phyloP scores from a whole-genome alignment of 768 basidiomycete genomes.

The Kwoniella dejecticola region DNA sequence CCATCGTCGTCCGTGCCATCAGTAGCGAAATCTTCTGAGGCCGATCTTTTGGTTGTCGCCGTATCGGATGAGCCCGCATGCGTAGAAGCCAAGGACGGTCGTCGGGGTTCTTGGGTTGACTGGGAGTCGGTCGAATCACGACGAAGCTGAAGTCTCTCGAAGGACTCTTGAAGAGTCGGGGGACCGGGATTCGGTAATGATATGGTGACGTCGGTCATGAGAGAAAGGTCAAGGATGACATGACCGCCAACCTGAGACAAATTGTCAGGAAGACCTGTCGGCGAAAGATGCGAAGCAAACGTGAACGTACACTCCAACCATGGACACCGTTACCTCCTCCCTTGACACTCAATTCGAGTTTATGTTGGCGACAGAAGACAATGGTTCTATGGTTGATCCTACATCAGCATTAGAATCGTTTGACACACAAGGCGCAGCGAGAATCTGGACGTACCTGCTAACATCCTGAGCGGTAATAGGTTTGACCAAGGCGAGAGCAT shows the following conservation, averaged over 20 bases:
- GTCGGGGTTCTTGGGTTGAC: slow-evolving; percentile 2
- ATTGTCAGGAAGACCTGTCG: not conserved
- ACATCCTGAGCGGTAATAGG: slow-evolving; percentile 80
- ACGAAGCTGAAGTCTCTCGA: slow-evolving; percentile 19
- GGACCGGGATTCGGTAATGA: slow-evolving; percentile 56
- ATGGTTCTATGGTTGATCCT: slow-evolving; percentile 62
- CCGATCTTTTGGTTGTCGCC: slow-evolving; percentile 16
- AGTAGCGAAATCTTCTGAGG: slow-evolving; percentile 8
- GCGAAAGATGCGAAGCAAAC: not conserved
- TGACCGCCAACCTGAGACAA: slow-evolving; percentile 68
- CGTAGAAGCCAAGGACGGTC: slow-evolving; percentile 14
- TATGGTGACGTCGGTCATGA: slow-evolving; percentile 68
- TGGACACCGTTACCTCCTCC: slow-evolving; percentile 90
- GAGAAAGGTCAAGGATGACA: slow-evolving; percentile 76
- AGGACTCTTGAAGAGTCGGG: slow-evolving; percentile 28
- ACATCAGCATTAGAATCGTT: not conserved
- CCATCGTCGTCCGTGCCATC: slow-evolving; percentile 12
- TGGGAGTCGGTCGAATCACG: not conserved
- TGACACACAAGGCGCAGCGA: not conserved
- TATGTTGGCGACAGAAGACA: slow-evolving; percentile 71
- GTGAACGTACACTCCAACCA: slow-evolving; percentile 66
- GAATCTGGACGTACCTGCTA: slow-evolving; percentile 65
- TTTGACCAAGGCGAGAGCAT: slow-evolving; percentile 67
- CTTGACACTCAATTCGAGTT: slow-evolving; percentile 75
- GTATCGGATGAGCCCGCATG: slow-evolving; percentile 19